Base-by-base conservation (phyloP, 257 asterid species). In the Solanum habrochaites region DNA sequence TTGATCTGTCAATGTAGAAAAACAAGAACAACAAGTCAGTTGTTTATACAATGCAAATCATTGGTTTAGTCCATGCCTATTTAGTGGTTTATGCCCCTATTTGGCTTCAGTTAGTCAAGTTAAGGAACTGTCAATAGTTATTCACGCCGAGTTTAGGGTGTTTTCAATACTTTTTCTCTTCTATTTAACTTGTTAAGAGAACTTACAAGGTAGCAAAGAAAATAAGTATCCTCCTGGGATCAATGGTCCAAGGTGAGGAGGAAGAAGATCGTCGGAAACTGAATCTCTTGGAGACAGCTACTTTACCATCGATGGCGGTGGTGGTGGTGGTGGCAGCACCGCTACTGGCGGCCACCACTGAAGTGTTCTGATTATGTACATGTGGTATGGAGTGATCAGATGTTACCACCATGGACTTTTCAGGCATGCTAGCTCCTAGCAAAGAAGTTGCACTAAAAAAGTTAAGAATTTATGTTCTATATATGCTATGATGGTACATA, bases 161-260 rank as follows among this genome's bases (percentile, higher is more conserved):
- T 16, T 52, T 52, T 6, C 62, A 6, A 52, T 52, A 52, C 23
- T n/a, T 52, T 52, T 52, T 52, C 23, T 52, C 23, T 52, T 16
- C 60, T 16, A 16, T 52, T 1, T 58, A 58, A 58, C 5, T 58
- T 11, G 66, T 58, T 20, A 20, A 58, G 66, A 58, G 66, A 47
- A 88, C 91, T 89, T 89, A 91, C 93, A 91, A 14, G 85, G 99
- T 93, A 32, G 99, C 99, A 80, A 96, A 96, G 93, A 93, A 90
- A 92, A 94, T 49, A n/a, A 95, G 94, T 86, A 96, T 92, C 90
- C 92, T 93, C 70, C 95, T 93, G 1, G 99, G 97, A 87, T 92
- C 90, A 85, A 90, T 5, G 18, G 86, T 35, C 92, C 94, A 90
- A n/a, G 90, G 49, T 1, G 87, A 45, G 10, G 93, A 80, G 6